These are phyloP conservation scores for Mycena maculata DNA, from an alignment of 768 basidiomycete genomes.

Conservation along the genomic window DNA sequence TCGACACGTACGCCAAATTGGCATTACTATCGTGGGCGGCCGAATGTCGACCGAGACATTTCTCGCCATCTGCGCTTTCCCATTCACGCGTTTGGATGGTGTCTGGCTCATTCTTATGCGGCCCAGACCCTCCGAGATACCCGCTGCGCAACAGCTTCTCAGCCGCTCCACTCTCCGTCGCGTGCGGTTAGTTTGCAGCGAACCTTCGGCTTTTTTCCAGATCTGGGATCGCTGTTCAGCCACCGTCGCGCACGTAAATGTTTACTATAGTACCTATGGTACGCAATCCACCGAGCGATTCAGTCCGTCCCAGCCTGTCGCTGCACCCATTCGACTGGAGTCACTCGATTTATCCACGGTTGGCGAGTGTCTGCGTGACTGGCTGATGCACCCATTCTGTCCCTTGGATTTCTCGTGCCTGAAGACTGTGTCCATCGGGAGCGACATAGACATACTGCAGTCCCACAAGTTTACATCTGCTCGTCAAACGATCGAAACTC, in stretches of 20 bases:
- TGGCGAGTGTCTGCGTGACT: slow-evolving; percentile 15
- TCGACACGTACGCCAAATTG: slow-evolving; percentile 14
- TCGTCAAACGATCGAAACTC: slow-evolving; percentile 13
- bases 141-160: slow-evolving; percentile 5
- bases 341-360: slow-evolving; percentile 9
- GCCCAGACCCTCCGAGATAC: slow-evolving; percentile 4
- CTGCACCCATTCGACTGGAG: slow-evolving; percentile 13
- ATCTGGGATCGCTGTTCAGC: slow-evolving; percentile 12
- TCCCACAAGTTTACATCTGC: slow-evolving; percentile 12
- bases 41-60: slow-evolving; percentile 15
- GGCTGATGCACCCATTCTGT: slow-evolving; percentile 15
- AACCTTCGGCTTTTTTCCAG: slow-evolving; percentile 10
- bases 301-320: background rate
- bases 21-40: background rate
- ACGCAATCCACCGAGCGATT: slow-evolving; percentile 12
- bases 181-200: slow-evolving; percentile 6
- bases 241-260: slow-evolving; percentile 3
- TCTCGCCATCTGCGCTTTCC: slow-evolving; percentile 8
- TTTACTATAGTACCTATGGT: background rate
- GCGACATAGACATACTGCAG: slow-evolving; percentile 7
- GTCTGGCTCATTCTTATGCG: slow-evolving; percentile 4
- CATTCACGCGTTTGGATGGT: slow-evolving; percentile 17
- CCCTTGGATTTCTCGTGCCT: slow-evolving; percentile 14
- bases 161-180: slow-evolving; percentile 10
- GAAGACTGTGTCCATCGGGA: slow-evolving; percentile 8